Conservation (phyloP, 2,329 filamentous ascomycete species). For the Aspergillus sp. region DNA sequence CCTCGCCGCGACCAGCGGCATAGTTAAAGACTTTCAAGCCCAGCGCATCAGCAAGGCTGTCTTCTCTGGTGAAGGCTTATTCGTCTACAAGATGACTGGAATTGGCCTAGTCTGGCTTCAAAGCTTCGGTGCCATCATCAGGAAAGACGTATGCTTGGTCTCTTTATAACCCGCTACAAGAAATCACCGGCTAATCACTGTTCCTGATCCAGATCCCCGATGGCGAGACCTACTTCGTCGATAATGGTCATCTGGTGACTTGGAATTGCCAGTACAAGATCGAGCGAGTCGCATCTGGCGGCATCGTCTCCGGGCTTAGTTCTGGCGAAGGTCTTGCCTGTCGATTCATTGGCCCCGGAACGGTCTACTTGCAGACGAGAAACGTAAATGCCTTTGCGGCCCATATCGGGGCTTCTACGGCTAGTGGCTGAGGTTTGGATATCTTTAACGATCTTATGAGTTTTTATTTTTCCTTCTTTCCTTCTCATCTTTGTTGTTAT, state of each 20-base stretch:
- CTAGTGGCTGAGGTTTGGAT: conserved; percentile 18
- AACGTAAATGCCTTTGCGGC: conserved; percentile 67
- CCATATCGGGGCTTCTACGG: conserved; percentile 50
- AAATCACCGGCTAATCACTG: not conserved
- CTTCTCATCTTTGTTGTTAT: not conserved
- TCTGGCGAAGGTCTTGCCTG: conserved; percentile 88
- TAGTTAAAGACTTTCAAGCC: conserved; percentile 81
- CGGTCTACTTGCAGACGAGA: conserved; percentile 87
- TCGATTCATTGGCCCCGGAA: conserved; percentile 88
- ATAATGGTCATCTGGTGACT: conserved; percentile 89
- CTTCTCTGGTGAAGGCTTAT: conserved; percentile 90
- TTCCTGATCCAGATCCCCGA: conserved; percentile 38
- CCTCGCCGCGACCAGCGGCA: conserved; percentile 79
- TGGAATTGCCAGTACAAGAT: conserved; percentile 96
- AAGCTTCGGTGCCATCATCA: conserved; percentile 91
- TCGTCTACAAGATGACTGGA: conserved; percentile 82
- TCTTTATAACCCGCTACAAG: not conserved
- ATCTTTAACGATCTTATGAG: not conserved
- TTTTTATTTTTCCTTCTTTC: not conserved
- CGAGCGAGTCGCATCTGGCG: conserved; percentile 85
- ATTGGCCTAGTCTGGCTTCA: conserved; percentile 83
- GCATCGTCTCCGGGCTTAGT: conserved; percentile 82
- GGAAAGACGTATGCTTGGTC: conserved; percentile 73
- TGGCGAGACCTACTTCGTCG: conserved; percentile 85
- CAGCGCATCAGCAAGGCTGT: conserved; percentile 87